Base-by-base conservation (phyloP, 106 monocot species). In the Cymbidium sinense region DNA sequence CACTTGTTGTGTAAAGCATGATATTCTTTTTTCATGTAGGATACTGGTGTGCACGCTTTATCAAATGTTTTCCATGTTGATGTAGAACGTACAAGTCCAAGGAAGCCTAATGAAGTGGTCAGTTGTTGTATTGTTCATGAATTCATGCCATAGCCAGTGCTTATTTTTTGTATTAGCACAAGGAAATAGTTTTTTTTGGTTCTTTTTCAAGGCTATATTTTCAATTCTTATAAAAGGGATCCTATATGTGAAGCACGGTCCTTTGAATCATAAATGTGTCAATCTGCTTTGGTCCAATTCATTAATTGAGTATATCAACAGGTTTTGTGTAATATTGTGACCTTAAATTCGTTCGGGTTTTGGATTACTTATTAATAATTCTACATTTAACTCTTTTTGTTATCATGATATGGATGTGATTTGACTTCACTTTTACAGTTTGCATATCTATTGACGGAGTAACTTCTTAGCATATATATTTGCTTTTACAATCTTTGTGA, bases 51-150 rank as follows among this genome's bases (percentile, higher is more conserved):
- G 30, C 94, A 94, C 90, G 96, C 94, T 75, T 86, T 98, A 71
- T 94, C 91, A 85, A 98, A 98, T 87, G 94, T 90, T 50, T 92
- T 90, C 78, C 96, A 98, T 87, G 94, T 92, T 73, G 94, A 98
- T 82, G 86, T 94, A 69, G 90, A 94, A 84, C 91, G 94, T 36
- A 91, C 88, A 77, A 94, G 94, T 81, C 92, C 92, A 84, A 92
- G 91, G 67, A 98, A 88, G 72, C 94, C 96, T 34, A 90, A 88
- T 77, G 89, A 91, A 92, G 83, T 92, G 85, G 96, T 96, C 80
- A 37, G 77, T 43, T 31, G 52, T 8, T 69, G 25, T n/a, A 41
- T 73, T 73, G 31, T 33, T 73, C n/a, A 41, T n/a, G 18, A 43
- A 43, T 41, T 73, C 11, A 21, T 70, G 64, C 70, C 7, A 17